Evolutionary conservation across 2,329 filamentous ascomycete genomes (phyloP).

Genomic region (Penicillium sp.): DNA sequence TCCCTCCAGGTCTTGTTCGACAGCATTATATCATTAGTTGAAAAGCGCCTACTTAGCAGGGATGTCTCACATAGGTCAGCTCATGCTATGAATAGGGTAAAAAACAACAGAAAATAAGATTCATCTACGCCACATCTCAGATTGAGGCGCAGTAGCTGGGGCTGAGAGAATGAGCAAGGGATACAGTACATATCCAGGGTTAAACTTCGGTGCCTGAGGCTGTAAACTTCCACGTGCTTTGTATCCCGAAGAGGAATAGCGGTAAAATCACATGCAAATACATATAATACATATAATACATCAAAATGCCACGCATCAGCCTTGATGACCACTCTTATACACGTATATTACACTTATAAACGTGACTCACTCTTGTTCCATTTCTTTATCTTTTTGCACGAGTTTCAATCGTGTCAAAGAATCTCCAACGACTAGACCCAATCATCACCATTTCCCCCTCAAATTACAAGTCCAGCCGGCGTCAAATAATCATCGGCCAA

Average conservation of each 20-base stretch:
- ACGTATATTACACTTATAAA: background rate
- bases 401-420: background rate
- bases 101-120: background rate
- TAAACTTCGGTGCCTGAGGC: background rate
- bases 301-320: too few relatives aligned
- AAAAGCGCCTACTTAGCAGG: background rate
- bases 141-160: background rate
- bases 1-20: too few relatives aligned
- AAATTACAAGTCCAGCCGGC: background rate
- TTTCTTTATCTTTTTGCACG: background rate
- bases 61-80: too few relatives aligned
- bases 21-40: background rate
- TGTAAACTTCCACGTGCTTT: background rate
- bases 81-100: background rate
- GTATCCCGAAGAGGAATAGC: background rate
- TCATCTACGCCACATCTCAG: background rate
- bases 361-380: background rate
- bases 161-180: background rate
- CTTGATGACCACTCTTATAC: background rate
- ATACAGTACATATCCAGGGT: too few relatives aligned
- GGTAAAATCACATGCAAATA: background rate
- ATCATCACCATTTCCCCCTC: background rate
- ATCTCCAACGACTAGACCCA: background rate
- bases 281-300: background rate
- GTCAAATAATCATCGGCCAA: slow-evolving; percentile 2